phyloP scores from a whole-genome alignment of 495 filamentous ascomycete genomes.

The Cenococcum geophilum region DNA sequence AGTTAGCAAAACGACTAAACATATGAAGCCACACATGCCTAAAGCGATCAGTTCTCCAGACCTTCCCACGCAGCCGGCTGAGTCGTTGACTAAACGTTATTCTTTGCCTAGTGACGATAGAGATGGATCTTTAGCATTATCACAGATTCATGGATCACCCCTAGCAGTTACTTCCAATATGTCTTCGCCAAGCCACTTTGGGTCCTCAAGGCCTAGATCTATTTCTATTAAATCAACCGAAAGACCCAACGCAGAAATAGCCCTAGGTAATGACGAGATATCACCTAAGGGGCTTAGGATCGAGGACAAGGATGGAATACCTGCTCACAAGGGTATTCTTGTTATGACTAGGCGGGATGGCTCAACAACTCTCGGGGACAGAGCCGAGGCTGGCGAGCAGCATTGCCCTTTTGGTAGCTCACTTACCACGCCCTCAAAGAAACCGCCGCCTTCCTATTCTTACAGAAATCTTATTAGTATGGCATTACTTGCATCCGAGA shows the following conservation, averaged over 20 bases:
- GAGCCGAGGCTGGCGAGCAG: neutral
- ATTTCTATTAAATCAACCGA: neutral
- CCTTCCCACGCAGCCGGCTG: neutral
- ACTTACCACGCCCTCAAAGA: neutral
- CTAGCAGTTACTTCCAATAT: neutral
- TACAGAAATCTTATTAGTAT: neutral
- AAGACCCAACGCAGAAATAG: neutral
- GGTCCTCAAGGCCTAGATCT: neutral
- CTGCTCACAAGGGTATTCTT: too few relatives aligned
- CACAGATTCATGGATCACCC: neutral
- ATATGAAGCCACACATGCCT: neutral
- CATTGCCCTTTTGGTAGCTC: neutral
- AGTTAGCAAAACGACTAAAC: neutral
- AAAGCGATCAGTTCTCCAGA: neutral
- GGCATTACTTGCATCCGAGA: neutral
- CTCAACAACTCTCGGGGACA: neutral
- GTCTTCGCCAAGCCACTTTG: neutral
- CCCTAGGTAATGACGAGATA: neutral
- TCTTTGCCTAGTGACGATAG: too few relatives aligned
- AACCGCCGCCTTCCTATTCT: neutral
- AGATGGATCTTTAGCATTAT: neutral
- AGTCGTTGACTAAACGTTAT: too few relatives aligned
- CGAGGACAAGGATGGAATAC: too few relatives aligned
- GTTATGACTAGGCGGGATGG: too few relatives aligned
- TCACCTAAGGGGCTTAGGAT: too few relatives aligned